Conservation (phyloP, 169 alveolate genomes). For the Plasmodium chabaudi region DNA sequence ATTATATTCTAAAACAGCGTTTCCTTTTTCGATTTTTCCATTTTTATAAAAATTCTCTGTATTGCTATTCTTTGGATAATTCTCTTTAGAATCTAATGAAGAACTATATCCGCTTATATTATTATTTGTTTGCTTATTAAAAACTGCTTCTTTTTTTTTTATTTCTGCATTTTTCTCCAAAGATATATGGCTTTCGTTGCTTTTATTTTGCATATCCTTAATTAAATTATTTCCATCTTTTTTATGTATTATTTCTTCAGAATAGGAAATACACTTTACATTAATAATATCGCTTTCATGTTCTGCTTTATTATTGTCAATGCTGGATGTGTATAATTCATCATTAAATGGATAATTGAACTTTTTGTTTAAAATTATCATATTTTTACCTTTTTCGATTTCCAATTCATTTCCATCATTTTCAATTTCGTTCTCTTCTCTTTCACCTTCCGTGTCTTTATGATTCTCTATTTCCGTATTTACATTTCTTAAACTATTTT, state of each 20-base stretch:
- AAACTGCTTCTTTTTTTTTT: neutral
- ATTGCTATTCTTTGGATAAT: neutral
- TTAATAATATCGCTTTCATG: neutral
- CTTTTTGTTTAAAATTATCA: slow-evolving; percentile 1
- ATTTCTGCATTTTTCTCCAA: slow-evolving; percentile 1
- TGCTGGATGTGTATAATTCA: neutral
- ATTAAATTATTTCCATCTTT: neutral
- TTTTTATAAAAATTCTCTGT: neutral
- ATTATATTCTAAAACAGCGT: neutral
- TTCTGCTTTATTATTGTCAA: neutral
- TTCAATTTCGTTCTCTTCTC: slow-evolving; percentile 6
- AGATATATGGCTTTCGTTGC: neutral
- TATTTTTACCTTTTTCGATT: neutral
- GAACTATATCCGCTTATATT: neutral
- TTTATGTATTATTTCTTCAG: neutral
- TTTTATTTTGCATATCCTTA: neutral
- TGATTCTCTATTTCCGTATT: slow-evolving; percentile 9
- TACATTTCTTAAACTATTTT: neutral
- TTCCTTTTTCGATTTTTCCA: neutral
- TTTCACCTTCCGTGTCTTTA: neutral
- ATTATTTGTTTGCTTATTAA: neutral
- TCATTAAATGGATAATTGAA: slow-evolving; percentile 8
- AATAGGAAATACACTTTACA: neutral
- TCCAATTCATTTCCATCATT: neutral
- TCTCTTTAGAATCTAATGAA: neutral